phyloP scores from a whole-genome alignment of 2,329 filamentous ascomycete species.

The Aspergillus sp. region DNA sequence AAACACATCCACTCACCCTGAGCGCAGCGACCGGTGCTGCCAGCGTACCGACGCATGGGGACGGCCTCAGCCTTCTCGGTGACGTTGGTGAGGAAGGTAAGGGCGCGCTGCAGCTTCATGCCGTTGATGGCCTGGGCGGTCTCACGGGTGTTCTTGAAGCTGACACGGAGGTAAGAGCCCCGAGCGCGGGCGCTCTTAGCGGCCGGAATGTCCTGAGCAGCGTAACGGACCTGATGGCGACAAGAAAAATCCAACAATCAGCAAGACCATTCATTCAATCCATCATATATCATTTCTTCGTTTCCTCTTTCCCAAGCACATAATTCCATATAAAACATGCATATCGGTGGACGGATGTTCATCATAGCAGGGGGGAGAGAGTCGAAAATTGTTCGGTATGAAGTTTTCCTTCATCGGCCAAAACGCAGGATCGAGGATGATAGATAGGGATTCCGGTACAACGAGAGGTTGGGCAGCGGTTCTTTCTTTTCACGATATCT shows the following conservation, averaged over 20 bases:
- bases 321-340: not conserved
- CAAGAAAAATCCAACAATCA: constrained; percentile 30
- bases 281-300: not conserved
- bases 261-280: constrained; percentile 21
- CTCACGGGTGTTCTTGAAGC: constrained; percentile 99
- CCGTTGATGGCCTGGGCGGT: constrained; percentile 99
- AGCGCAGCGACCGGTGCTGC: constrained; percentile 90
- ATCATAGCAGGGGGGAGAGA: not conserved
- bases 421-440: constrained; percentile 11
- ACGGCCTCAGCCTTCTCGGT: constrained; percentile 96
- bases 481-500: not conserved
- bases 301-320: constrained; percentile 3
- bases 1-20: constrained; percentile 75
- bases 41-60: constrained; percentile 96
- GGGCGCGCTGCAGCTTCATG: constrained; percentile 94
- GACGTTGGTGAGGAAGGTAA: constrained; percentile 98
- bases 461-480: constrained; percentile 1
- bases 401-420: constrained; percentile 5
- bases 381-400: constrained; percentile 9
- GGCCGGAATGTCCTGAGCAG: constrained; percentile 80
- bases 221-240: constrained; percentile 81
- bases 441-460: constrained; percentile 11
- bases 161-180: constrained; percentile 98
- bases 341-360: not conserved
- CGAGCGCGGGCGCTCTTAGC: constrained; percentile 96